Evolutionary conservation across 2,329 filamentous ascomycete genomes (phyloP).

Genomic region (Stachybotrys chartarum): DNA sequence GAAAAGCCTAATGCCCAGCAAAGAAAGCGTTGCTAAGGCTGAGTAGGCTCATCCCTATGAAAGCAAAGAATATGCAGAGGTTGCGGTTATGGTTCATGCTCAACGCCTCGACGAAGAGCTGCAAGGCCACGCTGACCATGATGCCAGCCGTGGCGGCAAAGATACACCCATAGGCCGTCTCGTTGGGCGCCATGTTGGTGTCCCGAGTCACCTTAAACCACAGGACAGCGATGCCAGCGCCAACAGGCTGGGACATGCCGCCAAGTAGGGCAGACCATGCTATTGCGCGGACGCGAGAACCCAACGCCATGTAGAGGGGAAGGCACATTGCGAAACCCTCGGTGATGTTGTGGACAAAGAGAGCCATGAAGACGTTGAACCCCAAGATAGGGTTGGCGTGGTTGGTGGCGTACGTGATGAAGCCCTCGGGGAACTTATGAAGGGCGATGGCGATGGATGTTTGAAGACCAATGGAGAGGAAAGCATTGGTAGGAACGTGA

Average conservation of each 20-base stretch:
- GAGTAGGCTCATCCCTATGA: conserved; percentile 80
- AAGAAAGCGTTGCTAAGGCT: conserved; percentile 80
- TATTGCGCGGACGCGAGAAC: conserved; percentile 75
- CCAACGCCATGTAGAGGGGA: conserved; percentile 84
- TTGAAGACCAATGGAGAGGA: conserved; percentile 90
- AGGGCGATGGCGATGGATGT: conserved; percentile 91
- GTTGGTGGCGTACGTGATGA: conserved; percentile 93
- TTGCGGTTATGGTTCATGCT: conserved; percentile 73
- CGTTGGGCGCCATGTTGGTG: conserved; percentile 41
- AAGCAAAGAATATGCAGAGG: conserved; percentile 72
- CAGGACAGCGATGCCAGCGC: conserved; percentile 73
- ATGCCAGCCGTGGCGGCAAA: conserved; percentile 90
- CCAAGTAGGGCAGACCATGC: conserved; percentile 77
- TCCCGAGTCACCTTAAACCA: conserved; percentile 71
- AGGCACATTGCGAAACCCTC: conserved; percentile 94
- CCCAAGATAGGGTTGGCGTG: conserved; percentile 87
- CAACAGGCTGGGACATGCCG: conserved; percentile 79
- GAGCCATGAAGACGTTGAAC: conserved; percentile 85
- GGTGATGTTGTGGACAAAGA: conserved; percentile 97
- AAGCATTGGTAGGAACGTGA: conserved; percentile 90
- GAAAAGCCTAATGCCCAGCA: conserved; percentile 35
- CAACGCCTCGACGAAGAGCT: conserved; percentile 80
- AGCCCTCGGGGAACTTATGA: conserved; percentile 86
- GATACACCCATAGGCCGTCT: conserved; percentile 67
- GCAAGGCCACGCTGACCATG: conserved; percentile 88